Conservation (phyloP, 768 basidiomycete species). For the Lactarius vividus region DNA sequence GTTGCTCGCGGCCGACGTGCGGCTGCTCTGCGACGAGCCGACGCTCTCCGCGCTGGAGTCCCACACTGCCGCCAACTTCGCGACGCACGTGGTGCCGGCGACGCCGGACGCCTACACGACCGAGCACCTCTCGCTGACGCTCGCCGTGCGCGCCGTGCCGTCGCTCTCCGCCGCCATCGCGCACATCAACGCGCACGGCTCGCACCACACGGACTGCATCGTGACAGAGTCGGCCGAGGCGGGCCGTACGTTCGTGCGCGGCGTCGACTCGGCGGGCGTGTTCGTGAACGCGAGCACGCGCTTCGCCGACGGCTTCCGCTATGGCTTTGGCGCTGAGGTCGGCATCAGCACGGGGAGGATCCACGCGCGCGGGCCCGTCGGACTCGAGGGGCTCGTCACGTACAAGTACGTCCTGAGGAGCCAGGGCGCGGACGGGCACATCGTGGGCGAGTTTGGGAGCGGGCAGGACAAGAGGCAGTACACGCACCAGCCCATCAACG, state of each 20-base stretch:
- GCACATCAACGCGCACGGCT: conserved; percentile 91
- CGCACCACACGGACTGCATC: conserved; percentile 94
- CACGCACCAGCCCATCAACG: conserved; percentile 55
- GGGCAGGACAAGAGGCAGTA: conserved; percentile 70
- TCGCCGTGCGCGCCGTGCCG: conserved; percentile 75
- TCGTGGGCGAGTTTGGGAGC: conserved; percentile 81
- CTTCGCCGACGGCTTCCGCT: conserved; percentile 95
- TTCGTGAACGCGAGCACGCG: conserved; percentile 95
- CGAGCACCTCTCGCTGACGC: conserved; percentile 83
- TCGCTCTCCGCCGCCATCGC: conserved; percentile 72
- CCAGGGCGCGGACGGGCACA: conserved; percentile 67
- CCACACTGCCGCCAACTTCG: conserved; percentile 36
- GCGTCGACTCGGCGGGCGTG: conserved; percentile 89
- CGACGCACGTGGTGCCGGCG: conserved; percentile 51
- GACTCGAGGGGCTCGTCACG: conserved; percentile 87
- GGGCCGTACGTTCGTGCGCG: conserved; percentile 73
- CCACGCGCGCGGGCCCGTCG: conserved; percentile 95
- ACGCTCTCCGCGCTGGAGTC: conserved; percentile 57
- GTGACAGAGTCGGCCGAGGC: conserved; percentile 74
- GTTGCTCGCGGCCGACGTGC: conserved; percentile 65
- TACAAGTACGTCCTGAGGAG: conserved; percentile 96
- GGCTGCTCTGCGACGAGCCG: conserved; percentile 72
- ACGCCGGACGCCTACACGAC: conserved; percentile 69
- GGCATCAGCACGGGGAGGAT: conserved; percentile 97
- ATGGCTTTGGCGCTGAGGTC: conserved; percentile 97